phyloP scores from a whole-genome alignment of 1,284 basidiomycete genomes.

The Chondrostereum purpureum region DNA sequence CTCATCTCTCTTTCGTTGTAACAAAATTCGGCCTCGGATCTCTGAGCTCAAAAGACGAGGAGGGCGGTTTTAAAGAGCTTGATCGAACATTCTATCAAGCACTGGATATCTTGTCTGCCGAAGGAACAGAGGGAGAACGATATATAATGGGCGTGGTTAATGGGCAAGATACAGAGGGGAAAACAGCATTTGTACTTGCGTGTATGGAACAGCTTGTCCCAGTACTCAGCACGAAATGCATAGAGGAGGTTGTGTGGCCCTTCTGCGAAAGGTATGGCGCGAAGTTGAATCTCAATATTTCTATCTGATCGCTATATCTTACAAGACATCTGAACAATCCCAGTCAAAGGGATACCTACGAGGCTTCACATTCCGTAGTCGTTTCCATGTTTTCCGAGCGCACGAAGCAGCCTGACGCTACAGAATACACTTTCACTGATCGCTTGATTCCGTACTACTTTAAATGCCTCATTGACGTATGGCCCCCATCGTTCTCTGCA shows the following conservation, averaged over 20 bases:
- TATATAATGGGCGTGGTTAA: slow-evolving; percentile 6
- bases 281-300: no score
- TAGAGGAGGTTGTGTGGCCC: slow-evolving; percentile 46
- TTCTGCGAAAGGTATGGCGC: slow-evolving; percentile 61
- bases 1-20: slow-evolving; percentile 63
- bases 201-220: slow-evolving; percentile 1
- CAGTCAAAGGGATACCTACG: slow-evolving; percentile 60
- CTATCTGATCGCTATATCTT: no score
- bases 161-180: slow-evolving; percentile 2
- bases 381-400: slow-evolving; percentile 60
- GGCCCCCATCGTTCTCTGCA: slow-evolving; percentile 14
- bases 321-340: slow-evolving; percentile 48
- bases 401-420: slow-evolving; percentile 28
- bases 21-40: slow-evolving; percentile 65
- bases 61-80: slow-evolving; percentile 54
- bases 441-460: slow-evolving; percentile 64
- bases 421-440: slow-evolving; percentile 32
- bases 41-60: slow-evolving; percentile 36
- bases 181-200: neutral
- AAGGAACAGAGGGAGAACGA: slow-evolving; percentile 30
- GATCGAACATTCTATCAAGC: slow-evolving; percentile 67
- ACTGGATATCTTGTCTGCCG: slow-evolving; percentile 56
- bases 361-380: slow-evolving; percentile 71
- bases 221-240: slow-evolving; percentile 27
- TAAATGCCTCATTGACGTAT: slow-evolving; percentile 57